Evolutionary conservation across 2,329 filamentous ascomycete genomes (phyloP).

Genomic region (Verticillium nonalfalfae): DNA sequence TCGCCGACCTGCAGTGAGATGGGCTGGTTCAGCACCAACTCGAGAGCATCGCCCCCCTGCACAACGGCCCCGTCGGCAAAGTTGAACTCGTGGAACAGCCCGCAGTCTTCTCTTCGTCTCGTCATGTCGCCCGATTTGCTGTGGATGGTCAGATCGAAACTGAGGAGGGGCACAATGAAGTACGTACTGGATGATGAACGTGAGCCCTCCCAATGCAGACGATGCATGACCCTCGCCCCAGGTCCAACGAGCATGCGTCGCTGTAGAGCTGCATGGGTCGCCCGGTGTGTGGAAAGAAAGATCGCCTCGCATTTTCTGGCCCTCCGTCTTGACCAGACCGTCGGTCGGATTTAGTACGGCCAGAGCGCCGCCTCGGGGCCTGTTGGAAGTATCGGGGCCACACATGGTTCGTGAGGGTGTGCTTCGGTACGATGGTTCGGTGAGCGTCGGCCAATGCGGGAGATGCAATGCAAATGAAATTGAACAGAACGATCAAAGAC

Average conservation of each 20-base stretch:
- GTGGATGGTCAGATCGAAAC: neutral
- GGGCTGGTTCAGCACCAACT: conserved; percentile 27
- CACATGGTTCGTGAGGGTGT: conserved; percentile 29
- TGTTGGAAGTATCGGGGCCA: conserved; percentile 31
- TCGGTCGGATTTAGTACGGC: conserved; percentile 29
- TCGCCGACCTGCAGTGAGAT: conserved; percentile 36
- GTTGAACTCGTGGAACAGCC: conserved; percentile 31
- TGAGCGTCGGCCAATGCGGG: neutral
- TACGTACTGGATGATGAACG: conserved; percentile 39
- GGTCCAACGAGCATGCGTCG: conserved; percentile 36
- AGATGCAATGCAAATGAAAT: neutral
- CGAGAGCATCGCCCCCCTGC: conserved; percentile 14
- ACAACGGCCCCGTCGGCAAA: conserved; percentile 15
- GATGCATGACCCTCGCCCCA: conserved; percentile 12
- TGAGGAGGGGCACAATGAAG: neutral
- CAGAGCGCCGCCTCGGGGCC: conserved; percentile 38
- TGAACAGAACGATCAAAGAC: too few relatives aligned
- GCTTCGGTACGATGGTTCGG: neutral
- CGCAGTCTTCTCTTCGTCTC: conserved; percentile 30
- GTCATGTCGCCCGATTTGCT: conserved; percentile 38
- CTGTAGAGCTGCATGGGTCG: conserved; percentile 24
- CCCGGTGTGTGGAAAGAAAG: conserved; percentile 37
- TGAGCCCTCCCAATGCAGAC: conserved; percentile 15
- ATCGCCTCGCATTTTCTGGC: conserved; percentile 20
- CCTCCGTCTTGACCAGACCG: neutral